A percentile compares a stretch with the other conserved stretches of the same genome.
Conservation (phyloP, 2,329 filamentous ascomycete species). For the Diaporthe ampelina region DNA sequence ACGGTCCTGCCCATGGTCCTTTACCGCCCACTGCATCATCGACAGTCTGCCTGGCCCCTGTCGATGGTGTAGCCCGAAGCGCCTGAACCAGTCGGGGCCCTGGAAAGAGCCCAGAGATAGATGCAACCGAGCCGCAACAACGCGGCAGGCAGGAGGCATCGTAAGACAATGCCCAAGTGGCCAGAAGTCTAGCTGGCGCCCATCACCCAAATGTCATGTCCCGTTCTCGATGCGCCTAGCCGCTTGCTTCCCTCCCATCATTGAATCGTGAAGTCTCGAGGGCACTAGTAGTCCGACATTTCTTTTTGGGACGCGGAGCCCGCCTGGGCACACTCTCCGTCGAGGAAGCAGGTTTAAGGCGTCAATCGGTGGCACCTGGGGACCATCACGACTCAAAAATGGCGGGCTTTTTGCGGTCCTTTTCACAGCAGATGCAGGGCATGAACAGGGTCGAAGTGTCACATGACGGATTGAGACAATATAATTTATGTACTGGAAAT, state of each 20-base stretch:
- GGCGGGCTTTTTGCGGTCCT: too few species aligned
- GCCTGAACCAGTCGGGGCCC: neutral
- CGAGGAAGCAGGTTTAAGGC: accelerated
- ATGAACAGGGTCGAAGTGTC: neutral
- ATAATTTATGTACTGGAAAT: constrained; percentile 11
- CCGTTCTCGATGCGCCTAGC: neutral
- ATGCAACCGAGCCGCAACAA: neutral
- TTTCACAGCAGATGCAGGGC: neutral
- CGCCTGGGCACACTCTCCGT: neutral
- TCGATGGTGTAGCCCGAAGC: neutral
- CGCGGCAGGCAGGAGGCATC: neutral
- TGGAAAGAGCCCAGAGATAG: neutral
- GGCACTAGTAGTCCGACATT: neutral
- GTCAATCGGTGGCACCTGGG: too few species aligned
- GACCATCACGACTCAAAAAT: neutral
- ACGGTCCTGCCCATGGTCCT: neutral
- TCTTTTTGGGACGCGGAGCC: neutral
- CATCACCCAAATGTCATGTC: neutral
- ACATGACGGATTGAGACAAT: neutral
- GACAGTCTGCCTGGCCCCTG: neutral
- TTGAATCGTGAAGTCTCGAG: too few species aligned
- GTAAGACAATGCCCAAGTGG: too few species aligned
- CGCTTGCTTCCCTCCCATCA: too few species aligned
- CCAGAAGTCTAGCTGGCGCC: neutral
- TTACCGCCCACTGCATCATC: neutral